A percentile compares a stretch with the other conserved stretches of the same genome.
Conservation (phyloP, 2,329 filamentous ascomycete genomes). For the Aspergillus sp. region DNA sequence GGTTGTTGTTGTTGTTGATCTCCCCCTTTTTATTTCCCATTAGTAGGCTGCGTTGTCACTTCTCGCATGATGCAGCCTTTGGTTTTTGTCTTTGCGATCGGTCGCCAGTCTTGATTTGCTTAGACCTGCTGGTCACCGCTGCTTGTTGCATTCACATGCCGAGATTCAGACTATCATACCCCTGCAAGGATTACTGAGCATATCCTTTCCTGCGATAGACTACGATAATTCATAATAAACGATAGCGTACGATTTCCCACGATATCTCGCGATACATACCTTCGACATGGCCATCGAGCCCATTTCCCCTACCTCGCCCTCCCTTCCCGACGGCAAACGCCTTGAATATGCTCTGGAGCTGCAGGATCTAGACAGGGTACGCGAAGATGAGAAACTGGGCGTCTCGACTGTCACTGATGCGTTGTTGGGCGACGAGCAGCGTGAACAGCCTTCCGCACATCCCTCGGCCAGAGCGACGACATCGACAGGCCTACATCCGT, state of each 20-base stretch:
- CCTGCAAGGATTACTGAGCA: background rate
- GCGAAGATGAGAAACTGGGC: slow-evolving; percentile 6
- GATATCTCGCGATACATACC: too few species aligned
- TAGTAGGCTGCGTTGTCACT: background rate
- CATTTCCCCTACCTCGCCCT: background rate
- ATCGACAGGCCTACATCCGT: background rate
- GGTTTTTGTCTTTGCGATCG: background rate
- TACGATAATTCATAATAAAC: background rate
- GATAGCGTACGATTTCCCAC: background rate
- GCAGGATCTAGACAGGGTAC: slow-evolving; percentile 1
- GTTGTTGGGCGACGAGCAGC: slow-evolving; percentile 5
- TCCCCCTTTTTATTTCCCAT: background rate
- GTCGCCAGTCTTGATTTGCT: too few species aligned
- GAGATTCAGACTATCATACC: background rate
- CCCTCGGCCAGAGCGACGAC: background rate
- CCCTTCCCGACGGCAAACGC: background rate
- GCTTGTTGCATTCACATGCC: background rate
- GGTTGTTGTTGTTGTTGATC: background rate
- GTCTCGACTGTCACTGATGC: slow-evolving; percentile 12
- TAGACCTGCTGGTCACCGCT: background rate
- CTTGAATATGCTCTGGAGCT: slow-evolving; percentile 4
- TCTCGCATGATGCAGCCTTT: background rate
- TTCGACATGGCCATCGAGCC: background rate
- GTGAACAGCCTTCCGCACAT: background rate
- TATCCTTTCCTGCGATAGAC: background rate